Conservation (phyloP, 2,329 filamentous ascomycete species). For the Biscogniauxia marginata region DNA sequence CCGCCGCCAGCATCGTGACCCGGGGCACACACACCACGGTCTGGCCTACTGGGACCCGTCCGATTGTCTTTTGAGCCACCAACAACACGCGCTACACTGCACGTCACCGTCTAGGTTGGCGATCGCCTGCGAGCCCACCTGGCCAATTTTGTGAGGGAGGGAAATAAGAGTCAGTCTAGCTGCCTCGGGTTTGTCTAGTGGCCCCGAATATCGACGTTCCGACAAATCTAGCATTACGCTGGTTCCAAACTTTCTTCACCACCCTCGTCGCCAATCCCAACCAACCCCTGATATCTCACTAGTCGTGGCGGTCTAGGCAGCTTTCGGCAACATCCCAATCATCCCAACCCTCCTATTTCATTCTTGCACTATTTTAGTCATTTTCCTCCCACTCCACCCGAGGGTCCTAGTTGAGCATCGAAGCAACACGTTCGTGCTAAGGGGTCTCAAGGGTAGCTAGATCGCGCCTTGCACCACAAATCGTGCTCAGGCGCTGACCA, state of each 20-base stretch:
- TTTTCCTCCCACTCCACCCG: constrained; percentile 25
- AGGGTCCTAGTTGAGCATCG: constrained; percentile 1
- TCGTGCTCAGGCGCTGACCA: constrained; percentile 13
- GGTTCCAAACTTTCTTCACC: constrained; percentile 19
- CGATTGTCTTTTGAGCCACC: background rate
- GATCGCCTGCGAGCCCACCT: constrained; percentile 5
- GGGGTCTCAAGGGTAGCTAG: constrained; percentile 17
- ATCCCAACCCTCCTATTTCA: constrained; percentile 22
- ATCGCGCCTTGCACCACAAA: constrained; percentile 17
- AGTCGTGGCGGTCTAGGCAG: constrained; percentile 27
- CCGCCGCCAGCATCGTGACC: background rate
- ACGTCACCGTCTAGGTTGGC: constrained; percentile 21
- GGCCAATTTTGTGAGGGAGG: constrained; percentile 8
- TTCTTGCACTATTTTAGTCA: constrained; percentile 28
- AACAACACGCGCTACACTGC: constrained; percentile 13
- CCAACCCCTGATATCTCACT: constrained; percentile 30
- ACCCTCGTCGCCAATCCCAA: constrained; percentile 26
- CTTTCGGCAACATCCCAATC: constrained; percentile 27
- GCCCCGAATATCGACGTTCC: constrained; percentile 24
- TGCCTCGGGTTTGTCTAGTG: constrained; percentile 22
- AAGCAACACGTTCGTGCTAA: constrained; percentile 15
- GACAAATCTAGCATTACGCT: constrained; percentile 26
- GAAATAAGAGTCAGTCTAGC: constrained; percentile 32
- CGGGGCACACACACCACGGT: background rate
- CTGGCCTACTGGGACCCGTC: background rate